These are phyloP conservation scores for Jimgerdemannia flammicorona DNA, from an alignment of 192 early-diverging fungal genomes.

Conservation along the genomic window DNA sequence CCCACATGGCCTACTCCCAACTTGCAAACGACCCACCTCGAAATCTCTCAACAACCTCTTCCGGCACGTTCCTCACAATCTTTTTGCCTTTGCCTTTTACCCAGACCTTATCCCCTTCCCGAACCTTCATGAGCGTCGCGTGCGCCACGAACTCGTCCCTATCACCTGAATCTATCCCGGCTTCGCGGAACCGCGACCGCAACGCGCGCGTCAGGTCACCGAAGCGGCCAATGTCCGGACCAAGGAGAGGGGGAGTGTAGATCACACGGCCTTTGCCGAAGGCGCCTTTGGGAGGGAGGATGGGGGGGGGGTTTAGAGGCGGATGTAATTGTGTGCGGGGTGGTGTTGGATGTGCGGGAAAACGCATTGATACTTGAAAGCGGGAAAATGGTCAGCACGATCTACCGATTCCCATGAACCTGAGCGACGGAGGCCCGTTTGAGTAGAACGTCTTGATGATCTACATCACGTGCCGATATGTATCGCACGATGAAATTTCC, in stretches of 20 bases:
- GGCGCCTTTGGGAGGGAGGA: not conserved
- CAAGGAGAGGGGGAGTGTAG: not conserved
- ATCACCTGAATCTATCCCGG: not conserved
- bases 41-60: not conserved
- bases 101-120: not conserved
- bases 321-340: not conserved
- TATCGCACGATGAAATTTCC: not conserved
- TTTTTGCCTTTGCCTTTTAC: too few relatives aligned
- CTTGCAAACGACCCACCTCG: not conserved
- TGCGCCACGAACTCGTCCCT: not conserved
- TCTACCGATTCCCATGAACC: not conserved
- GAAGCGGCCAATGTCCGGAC: not conserved
- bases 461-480: not conserved
- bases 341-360: too few relatives aligned
- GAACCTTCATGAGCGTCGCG: not conserved
- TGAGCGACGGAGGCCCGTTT: not conserved
- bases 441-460: not conserved
- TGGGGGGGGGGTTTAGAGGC: not conserved
- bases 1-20: not conserved
- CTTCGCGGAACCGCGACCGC: not conserved
- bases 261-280: not conserved
- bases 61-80: not conserved
- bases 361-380: not conserved
- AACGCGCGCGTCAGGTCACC: not conserved
- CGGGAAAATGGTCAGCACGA: not conserved